These are phyloP conservation scores for Botryotinia narcissicola DNA, from an alignment of 2,329 filamentous ascomycete genomes.

Conservation along the genomic window DNA sequence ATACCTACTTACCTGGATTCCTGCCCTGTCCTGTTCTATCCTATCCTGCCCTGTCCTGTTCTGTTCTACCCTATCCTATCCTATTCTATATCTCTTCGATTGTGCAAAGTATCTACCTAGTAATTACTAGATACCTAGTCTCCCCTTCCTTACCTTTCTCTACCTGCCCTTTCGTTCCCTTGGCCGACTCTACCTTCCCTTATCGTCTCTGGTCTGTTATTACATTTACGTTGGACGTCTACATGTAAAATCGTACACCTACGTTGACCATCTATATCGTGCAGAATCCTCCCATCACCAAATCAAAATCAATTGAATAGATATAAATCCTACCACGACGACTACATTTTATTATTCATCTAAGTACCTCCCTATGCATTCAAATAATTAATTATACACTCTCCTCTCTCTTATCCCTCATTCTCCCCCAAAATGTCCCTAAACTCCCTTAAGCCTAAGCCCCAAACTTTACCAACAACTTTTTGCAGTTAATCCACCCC, in stretches of 20 bases:
- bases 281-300: too few species aligned
- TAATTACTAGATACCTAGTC: background rate
- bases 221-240: background rate
- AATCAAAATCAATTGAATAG: too few species aligned
- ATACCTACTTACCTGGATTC: background rate
- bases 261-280: background rate
- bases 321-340: background rate
- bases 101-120: background rate
- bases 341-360: background rate
- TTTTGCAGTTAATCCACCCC: background rate
- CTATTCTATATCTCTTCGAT: background rate
- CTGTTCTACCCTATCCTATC: background rate
- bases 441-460: background rate
- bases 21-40: too few species aligned
- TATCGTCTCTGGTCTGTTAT: background rate
- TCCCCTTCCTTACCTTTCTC: background rate
- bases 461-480: constrained; percentile 3
- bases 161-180: background rate
- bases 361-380: background rate
- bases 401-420: background rate
- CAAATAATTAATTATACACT: background rate
- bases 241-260: too few species aligned
- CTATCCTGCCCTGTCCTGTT: too few species aligned
- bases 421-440: background rate
- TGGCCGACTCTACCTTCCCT: too few species aligned